Conservation (phyloP, 257 asterid species). For the Przewalskia tangutica region DNA sequence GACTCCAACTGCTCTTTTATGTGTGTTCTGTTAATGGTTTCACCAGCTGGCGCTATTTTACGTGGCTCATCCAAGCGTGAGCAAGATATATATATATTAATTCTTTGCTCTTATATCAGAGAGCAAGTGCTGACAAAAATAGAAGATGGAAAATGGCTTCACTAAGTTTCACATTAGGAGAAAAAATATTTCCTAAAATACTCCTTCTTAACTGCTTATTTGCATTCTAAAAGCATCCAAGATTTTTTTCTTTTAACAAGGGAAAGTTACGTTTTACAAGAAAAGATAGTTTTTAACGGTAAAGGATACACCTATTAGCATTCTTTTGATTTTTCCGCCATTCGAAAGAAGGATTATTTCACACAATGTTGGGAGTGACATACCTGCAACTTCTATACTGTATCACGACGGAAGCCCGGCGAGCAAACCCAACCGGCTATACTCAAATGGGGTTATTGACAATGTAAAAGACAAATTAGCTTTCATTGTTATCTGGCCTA, state of each 20-base stretch:
- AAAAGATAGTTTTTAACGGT: neutral
- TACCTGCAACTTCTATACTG: slow-evolving; percentile 16
- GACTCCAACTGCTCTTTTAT: neutral
- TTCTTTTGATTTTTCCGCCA: neutral
- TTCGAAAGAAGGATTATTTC: neutral
- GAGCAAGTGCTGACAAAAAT: neutral
- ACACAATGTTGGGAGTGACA: neutral
- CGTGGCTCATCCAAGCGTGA: neutral
- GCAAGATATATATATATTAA: neutral
- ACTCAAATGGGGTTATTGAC: slow-evolving; percentile 6
- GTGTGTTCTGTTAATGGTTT: neutral
- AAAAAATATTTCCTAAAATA: neutral
- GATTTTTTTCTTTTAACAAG: neutral
- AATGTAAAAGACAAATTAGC: slow-evolving; percentile 23
- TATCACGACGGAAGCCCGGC: slow-evolving; percentile 16
- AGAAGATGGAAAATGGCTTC: neutral
- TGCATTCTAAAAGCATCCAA: neutral
- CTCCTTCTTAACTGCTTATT: neutral
- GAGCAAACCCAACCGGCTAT: slow-evolving; percentile 9
- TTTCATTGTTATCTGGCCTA: slow-evolving; percentile 29
- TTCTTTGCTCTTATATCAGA: neutral
- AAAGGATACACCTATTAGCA: neutral
- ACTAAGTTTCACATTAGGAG: neutral
- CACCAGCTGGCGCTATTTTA: neutral
- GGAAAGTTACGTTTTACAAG: neutral